These are phyloP conservation scores for Aaosphaeria pasadenensis DNA, from an alignment of 2,329 filamentous ascomycete species.

Conservation along the genomic window DNA sequence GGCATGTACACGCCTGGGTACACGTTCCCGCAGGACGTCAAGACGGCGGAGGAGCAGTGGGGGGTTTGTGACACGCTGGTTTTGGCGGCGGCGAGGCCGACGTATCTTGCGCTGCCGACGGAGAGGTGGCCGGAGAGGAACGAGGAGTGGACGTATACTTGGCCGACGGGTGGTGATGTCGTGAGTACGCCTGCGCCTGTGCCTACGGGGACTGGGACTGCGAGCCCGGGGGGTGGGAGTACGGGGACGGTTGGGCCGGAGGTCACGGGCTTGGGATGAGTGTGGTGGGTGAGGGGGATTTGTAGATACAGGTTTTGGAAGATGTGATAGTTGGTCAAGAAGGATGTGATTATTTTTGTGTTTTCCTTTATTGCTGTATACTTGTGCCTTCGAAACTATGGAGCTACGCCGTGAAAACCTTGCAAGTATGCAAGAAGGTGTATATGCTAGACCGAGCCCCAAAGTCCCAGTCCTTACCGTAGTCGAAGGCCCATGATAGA, in stretches of 20 bases:
- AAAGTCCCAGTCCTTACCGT: no score
- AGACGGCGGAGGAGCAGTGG: background rate
- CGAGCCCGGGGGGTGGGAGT: background rate
- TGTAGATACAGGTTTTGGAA: no score
- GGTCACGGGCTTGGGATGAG: no score
- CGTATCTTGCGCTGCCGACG: constrained; percentile 2
- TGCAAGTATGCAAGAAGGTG: no score
- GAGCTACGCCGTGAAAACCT: no score
- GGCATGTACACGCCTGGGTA: constrained; percentile 1
- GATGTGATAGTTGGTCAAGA: no score
- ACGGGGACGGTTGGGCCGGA: background rate
- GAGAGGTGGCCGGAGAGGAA: constrained; percentile 1
- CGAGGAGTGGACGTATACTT: background rate
- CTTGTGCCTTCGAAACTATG: no score
- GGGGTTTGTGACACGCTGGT: background rate
- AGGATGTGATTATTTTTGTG: no score
- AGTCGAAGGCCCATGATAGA: no score
- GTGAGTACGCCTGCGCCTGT: background rate
- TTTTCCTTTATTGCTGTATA: no score
- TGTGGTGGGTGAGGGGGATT: no score
- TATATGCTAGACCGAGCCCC: no score
- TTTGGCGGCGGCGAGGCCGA: background rate
- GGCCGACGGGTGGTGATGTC: background rate
- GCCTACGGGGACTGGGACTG: background rate
- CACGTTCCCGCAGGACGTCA: constrained; percentile 1